A percentile compares a stretch with the other conserved stretches of the same genome.
phyloP scores from a whole-genome alignment of 2,329 filamentous ascomycete species.

The Cladosporium oxysporum region DNA sequence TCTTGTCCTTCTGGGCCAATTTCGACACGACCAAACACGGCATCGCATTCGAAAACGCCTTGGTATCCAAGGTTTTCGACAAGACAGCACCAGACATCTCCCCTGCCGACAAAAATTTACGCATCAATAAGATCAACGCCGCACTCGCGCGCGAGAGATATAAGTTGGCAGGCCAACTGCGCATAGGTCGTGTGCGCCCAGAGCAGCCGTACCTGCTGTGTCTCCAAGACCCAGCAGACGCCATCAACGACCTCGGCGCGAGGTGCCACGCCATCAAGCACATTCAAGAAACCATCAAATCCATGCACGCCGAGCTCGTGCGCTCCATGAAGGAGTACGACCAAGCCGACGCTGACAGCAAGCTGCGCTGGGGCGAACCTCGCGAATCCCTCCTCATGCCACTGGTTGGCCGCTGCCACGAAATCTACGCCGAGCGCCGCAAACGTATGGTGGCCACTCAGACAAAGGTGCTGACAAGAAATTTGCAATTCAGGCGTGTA shows the following conservation, averaged over 20 bases:
- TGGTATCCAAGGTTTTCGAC: background rate
- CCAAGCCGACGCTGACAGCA: background rate
- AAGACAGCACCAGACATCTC: background rate
- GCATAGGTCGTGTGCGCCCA: constrained; percentile 33
- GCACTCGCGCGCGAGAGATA: background rate
- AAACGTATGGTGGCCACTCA: background rate
- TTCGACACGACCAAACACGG: constrained; percentile 51
- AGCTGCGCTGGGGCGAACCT: background rate
- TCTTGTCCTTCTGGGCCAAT: constrained; percentile 53
- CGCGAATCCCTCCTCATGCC: constrained; percentile 24
- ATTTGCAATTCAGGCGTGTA: background rate
- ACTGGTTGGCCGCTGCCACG: constrained; percentile 34
- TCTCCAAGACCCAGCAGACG: constrained; percentile 61
- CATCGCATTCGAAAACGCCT: constrained; percentile 40
- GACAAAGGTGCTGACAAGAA: background rate
- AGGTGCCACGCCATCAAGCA: constrained; percentile 52
- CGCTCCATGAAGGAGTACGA: constrained; percentile 21
- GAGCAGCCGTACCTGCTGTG: constrained; percentile 48
- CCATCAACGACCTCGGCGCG: constrained; percentile 58
- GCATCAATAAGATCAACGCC: background rate
- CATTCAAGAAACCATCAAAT: constrained; percentile 47
- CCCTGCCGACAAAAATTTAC: background rate
- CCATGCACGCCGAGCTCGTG: constrained; percentile 25
- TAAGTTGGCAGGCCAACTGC: constrained; percentile 36
- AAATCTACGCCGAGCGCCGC: constrained; percentile 25